A percentile compares a stretch with the other conserved stretches of the same genome.
These are phyloP conservation scores for Phytophthora sojae DNA, from an alignment of 352 stramenopile genomes.

Conservation along the genomic window DNA sequence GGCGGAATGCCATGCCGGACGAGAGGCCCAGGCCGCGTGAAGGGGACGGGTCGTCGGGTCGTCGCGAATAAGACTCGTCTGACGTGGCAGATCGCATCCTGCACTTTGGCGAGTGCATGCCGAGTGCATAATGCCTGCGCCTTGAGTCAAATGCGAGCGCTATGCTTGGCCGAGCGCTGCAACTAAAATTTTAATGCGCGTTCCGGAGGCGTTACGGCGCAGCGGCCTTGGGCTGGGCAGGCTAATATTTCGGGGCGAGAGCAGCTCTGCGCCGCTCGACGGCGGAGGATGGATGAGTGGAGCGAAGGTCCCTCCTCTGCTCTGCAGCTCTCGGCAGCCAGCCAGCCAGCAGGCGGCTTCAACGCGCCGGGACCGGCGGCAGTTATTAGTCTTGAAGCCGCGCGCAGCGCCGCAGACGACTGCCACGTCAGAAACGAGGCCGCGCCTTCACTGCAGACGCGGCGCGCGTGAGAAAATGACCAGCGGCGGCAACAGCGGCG, in stretches of 20 bases:
- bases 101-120: constrained; percentile 15
- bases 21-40: not conserved
- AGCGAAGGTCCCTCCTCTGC: not conserved
- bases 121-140: constrained; percentile 1
- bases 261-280: not conserved
- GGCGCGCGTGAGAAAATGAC: constrained; percentile 46
- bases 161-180: constrained; percentile 14
- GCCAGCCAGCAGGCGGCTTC: not conserved
- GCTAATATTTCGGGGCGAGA: constrained; percentile 21
- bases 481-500: constrained; percentile 11
- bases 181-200: constrained; percentile 21
- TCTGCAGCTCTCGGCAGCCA: not conserved
- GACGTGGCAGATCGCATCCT: constrained; percentile 21
- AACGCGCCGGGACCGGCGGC: too few species aligned
- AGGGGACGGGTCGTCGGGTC: not conserved
- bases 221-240: constrained; percentile 9
- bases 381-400: constrained; percentile 18
- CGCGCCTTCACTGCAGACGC: constrained; percentile 24
- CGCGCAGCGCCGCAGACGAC: constrained; percentile 26
- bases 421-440: constrained; percentile 38
- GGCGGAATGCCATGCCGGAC: not conserved
- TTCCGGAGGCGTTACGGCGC: constrained; percentile 19
- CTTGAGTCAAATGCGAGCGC: constrained; percentile 7
- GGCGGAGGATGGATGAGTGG: not conserved
- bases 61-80: constrained; percentile 30